Base-by-base conservation (phyloP, 1,284 basidiomycete genomes). In the Irpex lacteus region DNA sequence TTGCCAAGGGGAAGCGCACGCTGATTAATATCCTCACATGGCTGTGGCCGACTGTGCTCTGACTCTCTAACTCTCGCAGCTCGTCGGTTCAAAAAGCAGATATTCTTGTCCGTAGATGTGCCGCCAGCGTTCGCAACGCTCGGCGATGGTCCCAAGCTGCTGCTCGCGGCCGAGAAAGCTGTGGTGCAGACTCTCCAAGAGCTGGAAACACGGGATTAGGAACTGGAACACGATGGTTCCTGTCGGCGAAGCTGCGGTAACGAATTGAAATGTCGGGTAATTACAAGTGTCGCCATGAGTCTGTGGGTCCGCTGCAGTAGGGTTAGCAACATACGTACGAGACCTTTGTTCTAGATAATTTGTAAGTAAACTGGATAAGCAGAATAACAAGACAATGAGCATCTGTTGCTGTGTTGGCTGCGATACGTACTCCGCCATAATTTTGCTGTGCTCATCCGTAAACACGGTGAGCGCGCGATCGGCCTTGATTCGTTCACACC, bases 71-170 rank as follows among this genome's bases (percentile, higher is more conserved):
- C 26, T 26, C 61, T 54, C 61, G 67, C 70, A 91, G 90, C 88
- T 37, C 82, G 77, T 70, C 82, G 87, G 50, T 83, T 88, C 69
- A 76, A 80, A 68, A 90, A 86, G 71, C 84, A 87, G 73, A 84
- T 92, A 64, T 90, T 90, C 74, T 70, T 92, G 74, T 88, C 88
- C 9, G 78, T 91, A 36, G 90, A 92, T 75, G 72, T 90, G 34
- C 83, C 85, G 32, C 73, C 78, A 34, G 68, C 77, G 21, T 75
- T 80, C 67, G 68, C 78, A 67, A 72, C 81, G 52, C 74, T 80
- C 72, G 82, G 80, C 60, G 79, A 82, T 67, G 81, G 81, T 18
- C 74, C 80, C 18, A 76, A 75, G 71, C 65, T 88, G 63, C 50
- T 84, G 69, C 70, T 86, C 58, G 82, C 82, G 62, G 82, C 83